Percentiles rank a stretch among this genome's conserved stretches.
Evolutionary conservation across 2,329 filamentous ascomycete genomes (phyloP).

Genomic region (Esteya vermicola): DNA sequence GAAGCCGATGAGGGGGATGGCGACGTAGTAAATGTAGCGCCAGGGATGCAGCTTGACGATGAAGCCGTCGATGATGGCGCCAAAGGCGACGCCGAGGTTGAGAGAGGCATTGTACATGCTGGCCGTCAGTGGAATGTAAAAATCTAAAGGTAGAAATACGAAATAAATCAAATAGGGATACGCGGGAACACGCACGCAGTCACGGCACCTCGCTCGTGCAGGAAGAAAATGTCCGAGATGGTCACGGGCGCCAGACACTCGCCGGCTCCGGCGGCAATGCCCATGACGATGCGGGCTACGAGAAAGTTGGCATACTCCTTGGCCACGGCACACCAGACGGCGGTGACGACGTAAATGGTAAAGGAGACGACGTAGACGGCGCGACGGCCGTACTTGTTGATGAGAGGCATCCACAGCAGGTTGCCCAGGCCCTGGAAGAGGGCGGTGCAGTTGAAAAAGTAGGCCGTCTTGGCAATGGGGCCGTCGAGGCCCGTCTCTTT

Average conservation of each 20-base stretch:
- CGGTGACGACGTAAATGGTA: slow-evolving; percentile 24
- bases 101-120: slow-evolving; percentile 8
- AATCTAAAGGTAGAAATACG: not conserved
- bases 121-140: not conserved
- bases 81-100: slow-evolving; percentile 24
- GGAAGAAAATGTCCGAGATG: slow-evolving; percentile 40
- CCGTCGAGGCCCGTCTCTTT: slow-evolving; percentile 14
- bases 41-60: slow-evolving; percentile 34
- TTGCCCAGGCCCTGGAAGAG: slow-evolving; percentile 33
- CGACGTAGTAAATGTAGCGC: slow-evolving; percentile 37
- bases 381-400: slow-evolving; percentile 29
- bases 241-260: slow-evolving; percentile 36
- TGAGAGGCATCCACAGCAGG: slow-evolving; percentile 30
- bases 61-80: slow-evolving; percentile 28
- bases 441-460: slow-evolving; percentile 37
- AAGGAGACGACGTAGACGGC: slow-evolving; percentile 29
- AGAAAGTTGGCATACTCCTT: slow-evolving; percentile 26
- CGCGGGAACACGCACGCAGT: slow-evolving; percentile 28
- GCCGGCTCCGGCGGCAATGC: slow-evolving; percentile 36
- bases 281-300: slow-evolving; percentile 33
- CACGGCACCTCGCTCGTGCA: slow-evolving; percentile 37
- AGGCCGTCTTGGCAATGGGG: slow-evolving; percentile 29
- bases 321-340: slow-evolving; percentile 28
- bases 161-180: slow-evolving; percentile 24
- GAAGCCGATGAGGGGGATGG: slow-evolving; percentile 31